These are phyloP conservation scores for Chlamydomonas sphaeroides DNA, from an alignment of 139 green algal species.

Conservation along the genomic window DNA sequence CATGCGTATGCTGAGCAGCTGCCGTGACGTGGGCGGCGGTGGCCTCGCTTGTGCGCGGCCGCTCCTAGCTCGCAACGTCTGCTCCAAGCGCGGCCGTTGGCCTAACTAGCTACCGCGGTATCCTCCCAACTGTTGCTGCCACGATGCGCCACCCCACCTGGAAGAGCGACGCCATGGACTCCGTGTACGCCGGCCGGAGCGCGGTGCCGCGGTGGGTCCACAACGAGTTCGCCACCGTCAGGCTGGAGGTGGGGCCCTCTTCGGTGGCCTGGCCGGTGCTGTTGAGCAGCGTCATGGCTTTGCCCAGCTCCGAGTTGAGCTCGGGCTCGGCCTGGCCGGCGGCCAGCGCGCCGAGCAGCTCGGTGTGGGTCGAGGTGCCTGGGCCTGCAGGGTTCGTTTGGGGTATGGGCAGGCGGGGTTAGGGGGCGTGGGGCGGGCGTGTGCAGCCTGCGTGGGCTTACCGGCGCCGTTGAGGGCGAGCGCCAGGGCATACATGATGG, in stretches of 20 bases:
- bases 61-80: too few species aligned
- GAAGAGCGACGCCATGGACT: slow-evolving; percentile 2
- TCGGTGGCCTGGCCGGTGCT: neutral
- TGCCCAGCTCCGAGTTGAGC: slow-evolving; percentile 25
- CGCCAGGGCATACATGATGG: slow-evolving; percentile 26
- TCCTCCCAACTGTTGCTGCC: too few species aligned
- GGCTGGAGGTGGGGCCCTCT: neutral
- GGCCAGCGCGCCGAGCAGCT: slow-evolving; percentile 7
- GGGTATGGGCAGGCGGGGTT: neutral
- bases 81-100: too few species aligned
- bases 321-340: neutral
- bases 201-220: slow-evolving; percentile 7
- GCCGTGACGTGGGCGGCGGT: too few species aligned
- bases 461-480: slow-evolving; percentile 33
- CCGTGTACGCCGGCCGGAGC: slow-evolving; percentile 6
- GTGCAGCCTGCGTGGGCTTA: too few species aligned
- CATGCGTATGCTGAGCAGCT: too few species aligned
- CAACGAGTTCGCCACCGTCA: slow-evolving; percentile 22
- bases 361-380: neutral
- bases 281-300: slow-evolving; percentile 11
- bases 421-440: too few species aligned
- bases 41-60: too few species aligned
- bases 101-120: too few species aligned
- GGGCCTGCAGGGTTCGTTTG: slow-evolving; percentile 4
- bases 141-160: too few species aligned